Evolutionary conservation across 2,329 filamentous ascomycete genomes (phyloP).

Genomic region (Geosmithia morbida): DNA sequence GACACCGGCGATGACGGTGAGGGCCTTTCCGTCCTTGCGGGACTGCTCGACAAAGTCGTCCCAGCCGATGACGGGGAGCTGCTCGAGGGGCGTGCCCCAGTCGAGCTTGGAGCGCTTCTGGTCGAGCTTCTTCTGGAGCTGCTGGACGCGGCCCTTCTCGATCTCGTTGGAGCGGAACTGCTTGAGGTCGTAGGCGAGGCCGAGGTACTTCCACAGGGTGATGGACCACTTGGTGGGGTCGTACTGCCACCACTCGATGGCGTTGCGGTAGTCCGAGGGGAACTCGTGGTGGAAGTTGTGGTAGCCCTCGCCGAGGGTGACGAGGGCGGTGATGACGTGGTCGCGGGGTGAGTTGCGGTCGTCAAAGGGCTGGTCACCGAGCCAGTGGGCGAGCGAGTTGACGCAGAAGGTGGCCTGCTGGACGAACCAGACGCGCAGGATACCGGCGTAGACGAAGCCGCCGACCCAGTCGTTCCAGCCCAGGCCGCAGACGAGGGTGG

Average conservation of each 20-base stretch:
- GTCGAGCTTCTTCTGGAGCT: slow-evolving; percentile 85
- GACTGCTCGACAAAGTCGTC: slow-evolving; percentile 69
- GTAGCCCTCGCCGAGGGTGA: slow-evolving; percentile 79
- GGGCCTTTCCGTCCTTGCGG: slow-evolving; percentile 55
- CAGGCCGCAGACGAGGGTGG: slow-evolving; percentile 60
- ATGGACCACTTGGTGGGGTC: slow-evolving; percentile 88
- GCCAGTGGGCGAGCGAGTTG: slow-evolving; percentile 83
- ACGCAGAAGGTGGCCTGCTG: slow-evolving; percentile 90
- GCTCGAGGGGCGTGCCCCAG: slow-evolving; percentile 76
- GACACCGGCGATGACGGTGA: slow-evolving; percentile 68
- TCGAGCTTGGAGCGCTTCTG: slow-evolving; percentile 70
- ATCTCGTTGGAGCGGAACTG: slow-evolving; percentile 87
- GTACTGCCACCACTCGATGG: slow-evolving; percentile 82
- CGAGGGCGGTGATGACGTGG: slow-evolving; percentile 71
- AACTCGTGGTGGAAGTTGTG: slow-evolving; percentile 97
- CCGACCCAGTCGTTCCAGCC: slow-evolving; percentile 71
- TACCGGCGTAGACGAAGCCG: slow-evolving; percentile 73
- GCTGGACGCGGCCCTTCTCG: slow-evolving; percentile 80
- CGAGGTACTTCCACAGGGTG: slow-evolving; percentile 70
- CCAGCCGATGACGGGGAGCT: slow-evolving; percentile 75
- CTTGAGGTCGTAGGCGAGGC: slow-evolving; percentile 77
- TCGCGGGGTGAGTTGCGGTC: slow-evolving; percentile 86
- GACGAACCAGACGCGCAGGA: slow-evolving; percentile 77
- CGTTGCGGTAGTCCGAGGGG: slow-evolving; percentile 85
- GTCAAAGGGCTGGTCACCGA: slow-evolving; percentile 84